Evolutionary conservation across 768 basidiomycete species (phyloP), one percentile per base, ranked within the genome.

Genomic region (Xerocomus brunneocitrinus): DNA sequence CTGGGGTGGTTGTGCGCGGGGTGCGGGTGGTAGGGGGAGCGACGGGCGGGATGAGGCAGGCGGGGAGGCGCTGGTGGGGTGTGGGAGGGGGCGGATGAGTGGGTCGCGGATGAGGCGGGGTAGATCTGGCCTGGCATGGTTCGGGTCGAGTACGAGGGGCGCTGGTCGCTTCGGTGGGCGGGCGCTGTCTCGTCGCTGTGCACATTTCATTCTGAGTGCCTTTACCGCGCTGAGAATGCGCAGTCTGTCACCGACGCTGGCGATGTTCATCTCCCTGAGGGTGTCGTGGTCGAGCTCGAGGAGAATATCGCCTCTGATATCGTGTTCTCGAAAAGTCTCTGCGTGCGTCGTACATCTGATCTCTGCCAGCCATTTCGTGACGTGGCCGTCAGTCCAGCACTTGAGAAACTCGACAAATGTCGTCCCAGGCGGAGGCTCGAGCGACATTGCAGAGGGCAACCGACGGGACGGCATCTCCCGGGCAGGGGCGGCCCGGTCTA

Each of bases 241-340:
- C 8, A 98, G 82, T 46, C 95, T 76, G 70, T 99, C 97, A 10
- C 97, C 97, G 39, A 99, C 87, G 69, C 87, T 91, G 31, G 76
- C 62, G 28, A 99, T 81, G 13, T 89, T 89, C 83, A 98, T 90
- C 71, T 99, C 97, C 66, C 86, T 91, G 47, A 99, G 73, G 2
- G 84, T 87, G 7, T 74, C 70, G 69, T 94, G 90, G 64, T 98
- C 95, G 42, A 98, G 74, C 58, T 99, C 97, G 47, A 98, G 77
- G 16, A 99, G 73, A 22, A 99, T 85, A 65, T 91, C 88, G 5
- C 95, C 94, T 47, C 91, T 74, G 62, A 99, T 95, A 65, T 99
- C 95, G 72, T 95, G 89, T 4, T 79, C 76, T 45, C 77, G 80
- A 74, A 99, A 99, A 0, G 78, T 75, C 8, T 76, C 69, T 9